phyloP scores from a whole-genome alignment of 2,329 filamentous ascomycete genomes.

The Aspergillus pseudotamarii region DNA sequence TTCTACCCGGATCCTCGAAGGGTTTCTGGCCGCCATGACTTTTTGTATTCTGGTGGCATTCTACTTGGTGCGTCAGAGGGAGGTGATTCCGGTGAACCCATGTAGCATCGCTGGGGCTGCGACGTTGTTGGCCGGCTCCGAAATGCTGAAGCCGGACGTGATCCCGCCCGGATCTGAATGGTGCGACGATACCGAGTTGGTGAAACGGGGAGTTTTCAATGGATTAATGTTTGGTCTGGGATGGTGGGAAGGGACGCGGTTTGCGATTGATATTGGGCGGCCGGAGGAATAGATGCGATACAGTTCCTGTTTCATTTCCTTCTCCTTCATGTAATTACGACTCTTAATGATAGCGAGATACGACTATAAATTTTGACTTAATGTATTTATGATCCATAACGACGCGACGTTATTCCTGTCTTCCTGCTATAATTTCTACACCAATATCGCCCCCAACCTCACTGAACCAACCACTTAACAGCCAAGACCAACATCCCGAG shows the following conservation, averaged over 20 bases:
- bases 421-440: not conserved
- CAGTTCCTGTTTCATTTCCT: not conserved
- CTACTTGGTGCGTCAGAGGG: slow-evolving; percentile 18
- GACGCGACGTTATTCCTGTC: not conserved
- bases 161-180: slow-evolving; percentile 23
- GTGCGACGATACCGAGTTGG: slow-evolving; percentile 19
- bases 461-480: not conserved
- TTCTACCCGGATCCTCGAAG: slow-evolving; percentile 25
- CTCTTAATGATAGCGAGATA: not conserved
- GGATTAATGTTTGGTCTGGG: slow-evolving; percentile 14
- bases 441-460: not conserved
- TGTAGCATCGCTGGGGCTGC: slow-evolving; percentile 30
- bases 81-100: slow-evolving; percentile 29
- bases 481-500: not conserved
- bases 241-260: slow-evolving; percentile 14
- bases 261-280: slow-evolving; percentile 3
- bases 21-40: slow-evolving; percentile 22
- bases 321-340: not conserved
- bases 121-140: slow-evolving; percentile 25
- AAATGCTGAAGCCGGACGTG: slow-evolving; percentile 13
- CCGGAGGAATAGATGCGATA: not conserved
- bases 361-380: not conserved
- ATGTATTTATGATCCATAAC: not conserved
- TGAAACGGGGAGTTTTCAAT: slow-evolving; percentile 12
- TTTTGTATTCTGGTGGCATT: slow-evolving; percentile 19